These are phyloP conservation scores for Aspergillus unguis DNA, from an alignment of 2,329 filamentous ascomycete genomes.

Conservation along the genomic window DNA sequence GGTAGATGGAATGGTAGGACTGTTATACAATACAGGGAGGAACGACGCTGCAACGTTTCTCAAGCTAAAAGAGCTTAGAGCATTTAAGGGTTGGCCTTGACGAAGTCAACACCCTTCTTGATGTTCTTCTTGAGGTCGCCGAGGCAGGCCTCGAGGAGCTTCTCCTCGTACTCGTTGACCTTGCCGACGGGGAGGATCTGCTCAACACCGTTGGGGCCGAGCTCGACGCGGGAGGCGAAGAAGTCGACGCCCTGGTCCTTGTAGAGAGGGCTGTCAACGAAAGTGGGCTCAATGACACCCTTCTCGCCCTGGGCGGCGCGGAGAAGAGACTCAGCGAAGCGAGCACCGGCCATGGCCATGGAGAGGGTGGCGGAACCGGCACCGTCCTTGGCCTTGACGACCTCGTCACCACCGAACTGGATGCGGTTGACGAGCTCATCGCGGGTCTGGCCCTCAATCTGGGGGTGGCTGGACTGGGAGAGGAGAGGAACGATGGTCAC, in stretches of 20 bases:
- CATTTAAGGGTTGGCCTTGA: constrained; percentile 55
- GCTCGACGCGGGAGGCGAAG: constrained; percentile 93
- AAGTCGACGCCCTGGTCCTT: constrained; percentile 97
- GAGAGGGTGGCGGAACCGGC: constrained; percentile 95
- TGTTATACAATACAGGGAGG: constrained; percentile 34
- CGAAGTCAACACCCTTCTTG: constrained; percentile 69
- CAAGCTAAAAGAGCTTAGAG: constrained; percentile 15
- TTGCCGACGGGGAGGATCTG: constrained; percentile 86
- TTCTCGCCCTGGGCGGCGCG: constrained; percentile 90
- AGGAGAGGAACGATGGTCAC: constrained; percentile 98
- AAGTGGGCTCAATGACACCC: constrained; percentile 92
- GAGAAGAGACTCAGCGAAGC: constrained; percentile 85
- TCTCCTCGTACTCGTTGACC: constrained; percentile 81
- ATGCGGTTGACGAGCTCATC: constrained; percentile 85
- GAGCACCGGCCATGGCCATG: constrained; percentile 93
- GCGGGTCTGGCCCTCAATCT: constrained; percentile 72
- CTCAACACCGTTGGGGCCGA: constrained; percentile 93
- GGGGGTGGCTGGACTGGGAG: constrained; percentile 84
- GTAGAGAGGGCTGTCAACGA: constrained; percentile 95
- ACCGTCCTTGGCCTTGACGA: constrained; percentile 98
- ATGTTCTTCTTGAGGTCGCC: constrained; percentile 73
- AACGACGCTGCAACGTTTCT: constrained; percentile 18
- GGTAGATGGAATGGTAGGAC: constrained; percentile 19
- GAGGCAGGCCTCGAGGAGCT: constrained; percentile 81
- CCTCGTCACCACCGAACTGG: constrained; percentile 98